Percentiles rank a stretch among this genome's conserved stretches.
Conservation (phyloP, 305 asterid genomes). For the Fraxinus albicans region DNA sequence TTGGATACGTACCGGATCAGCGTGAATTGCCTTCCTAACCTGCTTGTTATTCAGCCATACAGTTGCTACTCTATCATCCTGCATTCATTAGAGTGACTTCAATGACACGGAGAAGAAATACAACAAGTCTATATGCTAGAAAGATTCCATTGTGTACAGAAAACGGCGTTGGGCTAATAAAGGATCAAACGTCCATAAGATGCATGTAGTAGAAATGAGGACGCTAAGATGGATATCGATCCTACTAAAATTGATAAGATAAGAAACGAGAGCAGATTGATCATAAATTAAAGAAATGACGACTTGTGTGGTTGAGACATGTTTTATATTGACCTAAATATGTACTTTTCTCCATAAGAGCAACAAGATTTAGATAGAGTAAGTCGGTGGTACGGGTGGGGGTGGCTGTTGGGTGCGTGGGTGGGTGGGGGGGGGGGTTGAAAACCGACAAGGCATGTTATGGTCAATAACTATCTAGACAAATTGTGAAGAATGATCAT, state of each 20-base stretch:
- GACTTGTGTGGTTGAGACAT: not conserved
- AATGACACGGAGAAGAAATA: not conserved
- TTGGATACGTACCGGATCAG: slow-evolving; percentile 36
- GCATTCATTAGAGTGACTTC: not conserved
- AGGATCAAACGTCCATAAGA: not conserved
- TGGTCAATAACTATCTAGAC: not conserved
- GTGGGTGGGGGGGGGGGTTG: no score
- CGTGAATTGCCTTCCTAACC: slow-evolving; percentile 55
- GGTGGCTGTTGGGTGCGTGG: not conserved
- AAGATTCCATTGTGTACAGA: not conserved
- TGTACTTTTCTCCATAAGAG: not conserved
- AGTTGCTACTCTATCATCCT: slow-evolving; percentile 54
- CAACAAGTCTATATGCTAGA: not conserved
- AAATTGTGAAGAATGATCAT: not conserved
- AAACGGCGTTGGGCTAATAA: not conserved
- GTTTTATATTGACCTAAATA: not conserved
- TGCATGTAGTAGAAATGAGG: not conserved
- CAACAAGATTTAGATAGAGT: not conserved
- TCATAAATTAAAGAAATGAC: not conserved
- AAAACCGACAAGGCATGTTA: not conserved
- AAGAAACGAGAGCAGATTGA: not conserved
- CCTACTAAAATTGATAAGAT: not conserved
- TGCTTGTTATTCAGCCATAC: slow-evolving; percentile 48
- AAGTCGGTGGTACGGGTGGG: not conserved
- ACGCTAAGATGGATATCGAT: not conserved